phyloP scores from a whole-genome alignment of 352 stramenopile species.

The Pythium insidiosum region DNA sequence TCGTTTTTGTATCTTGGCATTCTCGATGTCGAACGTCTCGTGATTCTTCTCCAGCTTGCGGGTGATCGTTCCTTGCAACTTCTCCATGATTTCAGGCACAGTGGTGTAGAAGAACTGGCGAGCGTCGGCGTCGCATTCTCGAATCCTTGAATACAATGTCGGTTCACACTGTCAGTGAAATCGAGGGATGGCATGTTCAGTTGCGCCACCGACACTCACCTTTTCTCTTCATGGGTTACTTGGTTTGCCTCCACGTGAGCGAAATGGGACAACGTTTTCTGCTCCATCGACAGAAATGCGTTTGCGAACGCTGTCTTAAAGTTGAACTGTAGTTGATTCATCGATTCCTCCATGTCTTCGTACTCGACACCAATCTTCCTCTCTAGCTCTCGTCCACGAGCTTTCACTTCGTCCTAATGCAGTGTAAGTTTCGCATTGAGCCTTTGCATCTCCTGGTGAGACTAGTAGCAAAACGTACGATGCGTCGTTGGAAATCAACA shows the following conservation, averaged over 20 bases:
- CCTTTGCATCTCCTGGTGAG: too few species aligned
- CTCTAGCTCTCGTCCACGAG: conserved; percentile 43
- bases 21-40: conserved; percentile 91
- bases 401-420: conserved; percentile 57
- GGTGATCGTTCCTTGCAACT: conserved; percentile 80
- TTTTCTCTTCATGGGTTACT: conserved; percentile 35
- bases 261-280: conserved; percentile 55
- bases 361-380: conserved; percentile 37
- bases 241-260: conserved; percentile 40
- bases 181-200: too few species aligned
- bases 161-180: too few species aligned
- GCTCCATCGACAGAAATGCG: conserved; percentile 41
- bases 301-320: conserved; percentile 44
- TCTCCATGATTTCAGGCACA: conserved; percentile 86
- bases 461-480: too few species aligned
- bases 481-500: conserved; percentile 70
- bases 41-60: conserved; percentile 85
- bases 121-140: conserved; percentile 44
- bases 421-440: neutral
- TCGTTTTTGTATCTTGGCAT: conserved; percentile 88
- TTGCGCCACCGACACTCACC: conserved; percentile 15
- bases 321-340: conserved; percentile 31
- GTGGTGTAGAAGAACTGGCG: conserved; percentile 71
- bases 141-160: conserved; percentile 32
- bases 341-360: conserved; percentile 49